Conservation (phyloP, 495 filamentous ascomycete genomes). For the Niebla homalea region DNA sequence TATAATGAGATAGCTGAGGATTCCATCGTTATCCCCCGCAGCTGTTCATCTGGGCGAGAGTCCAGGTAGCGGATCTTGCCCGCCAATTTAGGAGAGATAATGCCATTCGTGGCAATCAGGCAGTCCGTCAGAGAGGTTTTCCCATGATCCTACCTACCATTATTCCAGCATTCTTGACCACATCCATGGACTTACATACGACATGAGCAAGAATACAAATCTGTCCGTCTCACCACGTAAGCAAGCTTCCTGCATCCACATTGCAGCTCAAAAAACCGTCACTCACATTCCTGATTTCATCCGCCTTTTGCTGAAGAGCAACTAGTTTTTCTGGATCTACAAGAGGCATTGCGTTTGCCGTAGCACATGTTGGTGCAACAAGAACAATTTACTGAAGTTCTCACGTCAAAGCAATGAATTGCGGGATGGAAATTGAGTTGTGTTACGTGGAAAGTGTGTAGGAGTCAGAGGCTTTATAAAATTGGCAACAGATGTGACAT, state of each 20-base stretch:
- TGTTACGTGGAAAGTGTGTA: too few relatives aligned
- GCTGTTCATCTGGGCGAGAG: constrained; percentile 91
- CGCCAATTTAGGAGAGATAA: constrained; percentile 93
- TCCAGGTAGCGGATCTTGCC: constrained; percentile 98
- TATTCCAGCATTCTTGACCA: neutral
- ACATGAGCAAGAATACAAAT: constrained; percentile 97
- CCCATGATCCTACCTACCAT: constrained; percentile 59
- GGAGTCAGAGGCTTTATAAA: too few relatives aligned
- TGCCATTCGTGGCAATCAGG: constrained; percentile 96
- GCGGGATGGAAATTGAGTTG: too few relatives aligned
- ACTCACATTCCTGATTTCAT: constrained; percentile 79
- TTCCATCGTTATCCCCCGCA: constrained; percentile 97
- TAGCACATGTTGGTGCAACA: too few relatives aligned
- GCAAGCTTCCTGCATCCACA: constrained; percentile 18
- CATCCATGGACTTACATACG: constrained; percentile 34
- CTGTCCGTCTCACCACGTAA: constrained; percentile 30
- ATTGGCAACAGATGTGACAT: too few relatives aligned
- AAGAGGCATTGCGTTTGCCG: constrained; percentile 53
- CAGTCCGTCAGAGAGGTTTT: constrained; percentile 97
- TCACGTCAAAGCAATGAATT: too few relatives aligned
- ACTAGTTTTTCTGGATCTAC: constrained; percentile 78
- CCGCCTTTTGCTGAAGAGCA: constrained; percentile 66
- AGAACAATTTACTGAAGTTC: too few relatives aligned
- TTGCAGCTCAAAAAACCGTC: constrained; percentile 25
- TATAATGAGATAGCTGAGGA: constrained; percentile 95